Base-by-base conservation (phyloP, 768 basidiomycete genomes). In the Rhodotorula paludigena region DNA sequence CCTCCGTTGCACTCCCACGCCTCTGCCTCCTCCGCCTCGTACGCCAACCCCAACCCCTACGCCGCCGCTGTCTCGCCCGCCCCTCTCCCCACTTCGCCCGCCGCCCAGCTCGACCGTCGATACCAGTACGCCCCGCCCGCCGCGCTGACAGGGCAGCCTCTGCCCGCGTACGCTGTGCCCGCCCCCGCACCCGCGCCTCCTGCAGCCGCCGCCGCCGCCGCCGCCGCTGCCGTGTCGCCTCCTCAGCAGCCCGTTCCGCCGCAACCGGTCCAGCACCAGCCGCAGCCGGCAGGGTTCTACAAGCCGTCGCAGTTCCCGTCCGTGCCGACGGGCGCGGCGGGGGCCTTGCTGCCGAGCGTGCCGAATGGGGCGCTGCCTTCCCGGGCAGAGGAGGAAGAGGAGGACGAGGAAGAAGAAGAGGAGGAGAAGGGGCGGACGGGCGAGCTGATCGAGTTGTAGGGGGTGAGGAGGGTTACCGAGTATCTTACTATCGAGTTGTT, bases 241-340 rank as follows among this genome's bases (percentile, higher is more conserved):
- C 61, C 38, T 18, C 42, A 48, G 33, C 66, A 52, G 44, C 62
- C 51, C 38, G 25, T 36, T 38, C 66, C 28, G 25, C 36, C 30
- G 30, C 59, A 47, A 42, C 56, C 32, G 11, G 52, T 49, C 21
- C 65, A 56, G 55, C 67, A 67, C 30, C 66, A 63, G 28, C 63
- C 55, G 28, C 66, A 39, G 3, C 44, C 63, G 32, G 66, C 63
- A 21, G 61, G 72, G 45, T 54, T 44, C 64, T 64, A 73, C 57
- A 66, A 66, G 44, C 73, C 73, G 11, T 55, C 70, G 21, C 66
- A 57, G 21, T 70, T 74, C 48, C 72, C 73, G 12, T 30, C 62
- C 9, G 67, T 69, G 0, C 71, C 74, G n/a, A 32, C 55, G 8
- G 59, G 60, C 14, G 60, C 59, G 11, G 54, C 62, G 16, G 61